phyloP scores from a whole-genome alignment of 1,284 basidiomycete genomes.

The Cerrena zonata region DNA sequence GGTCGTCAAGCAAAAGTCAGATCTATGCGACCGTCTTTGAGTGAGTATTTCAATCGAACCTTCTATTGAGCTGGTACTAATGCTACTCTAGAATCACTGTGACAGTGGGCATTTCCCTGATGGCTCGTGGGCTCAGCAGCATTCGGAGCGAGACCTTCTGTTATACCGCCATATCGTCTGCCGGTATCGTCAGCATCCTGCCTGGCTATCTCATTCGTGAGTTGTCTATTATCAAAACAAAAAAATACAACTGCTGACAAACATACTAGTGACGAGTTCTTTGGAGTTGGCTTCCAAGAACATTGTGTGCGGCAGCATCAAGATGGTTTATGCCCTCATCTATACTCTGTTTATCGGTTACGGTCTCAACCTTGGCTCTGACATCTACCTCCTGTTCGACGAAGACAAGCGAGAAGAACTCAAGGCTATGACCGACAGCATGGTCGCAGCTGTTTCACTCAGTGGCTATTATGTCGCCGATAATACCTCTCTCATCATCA shows the following conservation, averaged over 20 bases:
- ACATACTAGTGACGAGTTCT: conserved; percentile 69
- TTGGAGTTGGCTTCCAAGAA: conserved; percentile 85
- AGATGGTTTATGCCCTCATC: conserved; percentile 86
- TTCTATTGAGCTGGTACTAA: conserved; percentile 1
- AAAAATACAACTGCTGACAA: conserved; percentile 9
- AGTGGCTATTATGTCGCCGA: conserved; percentile 64
- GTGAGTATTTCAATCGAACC: conserved; percentile 50
- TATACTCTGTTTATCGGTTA: conserved; percentile 88
- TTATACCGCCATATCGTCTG: conserved; percentile 81
- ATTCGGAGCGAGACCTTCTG: conserved; percentile 74
- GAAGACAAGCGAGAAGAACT: conserved; percentile 51
- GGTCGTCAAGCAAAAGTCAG: conserved; percentile 64
- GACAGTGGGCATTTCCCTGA: conserved; percentile 78
- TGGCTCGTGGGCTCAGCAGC: conserved; percentile 72
- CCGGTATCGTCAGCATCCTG: conserved; percentile 76
- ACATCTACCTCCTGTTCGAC: conserved; percentile 78
- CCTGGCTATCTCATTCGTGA: conserved; percentile 78
- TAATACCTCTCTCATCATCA: conserved; percentile 42
- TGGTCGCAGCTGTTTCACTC: conserved; percentile 46
- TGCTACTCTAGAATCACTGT: conserved; percentile 60
- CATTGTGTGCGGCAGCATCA: conserved; percentile 80
- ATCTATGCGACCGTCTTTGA: conserved; percentile 86
- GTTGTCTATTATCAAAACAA: conserved; percentile 22
- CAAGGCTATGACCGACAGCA: conserved; percentile 42
- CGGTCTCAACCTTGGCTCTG: conserved; percentile 82